Evolutionary conservation across 2,329 filamentous ascomycete species (phyloP).

Genomic region (Hymenotorrendiella dingleyae): DNA sequence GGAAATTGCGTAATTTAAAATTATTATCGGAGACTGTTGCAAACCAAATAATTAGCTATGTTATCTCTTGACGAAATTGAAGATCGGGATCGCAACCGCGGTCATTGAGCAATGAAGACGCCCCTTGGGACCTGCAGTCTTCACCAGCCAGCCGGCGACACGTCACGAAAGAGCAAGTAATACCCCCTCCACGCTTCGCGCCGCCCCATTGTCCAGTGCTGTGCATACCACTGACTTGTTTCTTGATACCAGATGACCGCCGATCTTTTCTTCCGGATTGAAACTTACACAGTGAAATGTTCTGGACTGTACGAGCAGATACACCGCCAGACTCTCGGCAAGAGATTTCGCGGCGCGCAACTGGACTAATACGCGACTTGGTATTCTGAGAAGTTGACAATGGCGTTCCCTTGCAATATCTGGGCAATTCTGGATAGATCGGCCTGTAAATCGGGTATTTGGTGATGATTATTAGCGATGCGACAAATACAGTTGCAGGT

Average conservation of each 20-base stretch:
- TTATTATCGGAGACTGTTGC: background rate
- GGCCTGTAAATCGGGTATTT: too few relatives aligned
- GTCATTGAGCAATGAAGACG: constrained; percentile 2
- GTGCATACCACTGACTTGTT: constrained; percentile 6
- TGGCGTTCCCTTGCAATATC: too few relatives aligned
- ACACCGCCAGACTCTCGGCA: constrained; percentile 11
- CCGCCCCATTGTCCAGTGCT: constrained; percentile 2
- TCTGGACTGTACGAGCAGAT: background rate
- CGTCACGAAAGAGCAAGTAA: constrained; percentile 19
- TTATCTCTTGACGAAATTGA: constrained; percentile 7
- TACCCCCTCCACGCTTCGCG: background rate
- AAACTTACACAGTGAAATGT: constrained; percentile 11
- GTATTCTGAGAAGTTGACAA: too few relatives aligned
- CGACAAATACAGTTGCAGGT: too few relatives aligned
- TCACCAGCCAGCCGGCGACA: constrained; percentile 18
- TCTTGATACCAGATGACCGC: constrained; percentile 6
- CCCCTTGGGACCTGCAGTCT: constrained; percentile 12
- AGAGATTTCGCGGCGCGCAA: constrained; percentile 5
- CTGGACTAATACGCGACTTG: constrained; percentile 11
- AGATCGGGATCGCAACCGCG: constrained; percentile 10
- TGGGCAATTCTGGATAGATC: too few relatives aligned
- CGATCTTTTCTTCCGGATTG: constrained; percentile 7
- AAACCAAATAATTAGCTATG: constrained; percentile 1
- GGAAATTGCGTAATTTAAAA: background rate
- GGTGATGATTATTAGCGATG: too few relatives aligned